Evolutionary conservation across 1,284 basidiomycete genomes (phyloP).

Genomic region (Irpex rosettiformis): DNA sequence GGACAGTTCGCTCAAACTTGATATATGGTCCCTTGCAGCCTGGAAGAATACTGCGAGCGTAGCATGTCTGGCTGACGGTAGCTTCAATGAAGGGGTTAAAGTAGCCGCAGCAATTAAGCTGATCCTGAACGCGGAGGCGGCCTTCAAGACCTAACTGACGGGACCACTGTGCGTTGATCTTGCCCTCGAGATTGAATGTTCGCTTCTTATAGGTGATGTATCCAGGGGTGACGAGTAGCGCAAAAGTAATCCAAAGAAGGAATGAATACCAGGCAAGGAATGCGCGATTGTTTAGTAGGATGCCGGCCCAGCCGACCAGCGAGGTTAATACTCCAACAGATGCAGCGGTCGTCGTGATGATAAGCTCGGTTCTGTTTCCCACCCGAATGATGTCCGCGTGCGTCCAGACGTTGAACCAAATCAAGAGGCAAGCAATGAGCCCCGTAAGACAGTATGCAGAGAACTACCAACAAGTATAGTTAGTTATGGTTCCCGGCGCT

Average conservation of each 20-base stretch:
- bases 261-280: constrained; percentile 60
- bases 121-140: constrained; percentile 53
- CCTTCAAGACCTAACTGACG: constrained; percentile 43
- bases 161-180: constrained; percentile 59
- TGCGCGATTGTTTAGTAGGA: constrained; percentile 62
- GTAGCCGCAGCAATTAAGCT: constrained; percentile 59
- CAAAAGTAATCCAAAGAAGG: constrained; percentile 56
- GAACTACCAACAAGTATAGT: constrained; percentile 33
- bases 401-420: constrained; percentile 59
- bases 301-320: constrained; percentile 58
- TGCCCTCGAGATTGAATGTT: constrained; percentile 63
- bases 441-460: constrained; percentile 46
- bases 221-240: constrained; percentile 55
- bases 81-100: constrained; percentile 59
- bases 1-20: constrained; percentile 43
- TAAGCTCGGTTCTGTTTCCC: constrained; percentile 50
- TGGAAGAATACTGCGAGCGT: constrained; percentile 49
- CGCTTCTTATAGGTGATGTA: constrained; percentile 61
- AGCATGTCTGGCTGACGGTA: constrained; percentile 53
- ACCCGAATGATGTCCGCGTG: constrained; percentile 56
- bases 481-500: neutral
- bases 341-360: constrained; percentile 54
- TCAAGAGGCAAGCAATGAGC: constrained; percentile 50
- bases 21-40: constrained; percentile 58
- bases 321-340: constrained; percentile 48